phyloP scores from a whole-genome alignment of 306 rosid genomes.

The Cyamopsis tetragonoloba region DNA sequence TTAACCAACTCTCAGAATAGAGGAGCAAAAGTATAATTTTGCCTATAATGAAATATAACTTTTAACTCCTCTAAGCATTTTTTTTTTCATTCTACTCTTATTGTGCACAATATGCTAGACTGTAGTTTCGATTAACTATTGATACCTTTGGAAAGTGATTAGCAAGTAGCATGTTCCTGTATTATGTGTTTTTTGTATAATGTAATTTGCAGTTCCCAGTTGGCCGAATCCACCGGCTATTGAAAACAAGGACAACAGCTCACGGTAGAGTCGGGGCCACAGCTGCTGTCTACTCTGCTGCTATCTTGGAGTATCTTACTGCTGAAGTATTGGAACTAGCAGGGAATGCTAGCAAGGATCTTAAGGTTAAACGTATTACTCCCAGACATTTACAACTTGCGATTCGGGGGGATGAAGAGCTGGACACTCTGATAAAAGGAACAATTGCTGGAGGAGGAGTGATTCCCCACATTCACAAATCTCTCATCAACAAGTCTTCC shows the following conservation, averaged over 20 bases:
- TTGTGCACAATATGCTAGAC: background rate
- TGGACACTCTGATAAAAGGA: slow-evolving; percentile 70
- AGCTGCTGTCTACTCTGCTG: slow-evolving; percentile 80
- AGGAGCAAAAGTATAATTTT: too few relatives aligned
- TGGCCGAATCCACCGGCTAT: slow-evolving; percentile 70
- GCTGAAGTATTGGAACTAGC: slow-evolving; percentile 81
- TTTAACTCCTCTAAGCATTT: background rate
- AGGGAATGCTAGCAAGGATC: slow-evolving; percentile 82
- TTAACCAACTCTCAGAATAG: too few relatives aligned
- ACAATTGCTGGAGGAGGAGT: slow-evolving; percentile 85
- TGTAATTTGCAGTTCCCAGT: slow-evolving; percentile 62
- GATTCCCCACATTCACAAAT: slow-evolving; percentile 76
- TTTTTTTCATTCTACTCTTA: background rate
- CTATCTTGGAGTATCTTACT: slow-evolving; percentile 70
- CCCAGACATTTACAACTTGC: slow-evolving; percentile 80
- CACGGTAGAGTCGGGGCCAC: slow-evolving; percentile 78
- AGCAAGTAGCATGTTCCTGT: background rate
- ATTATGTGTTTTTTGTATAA: slow-evolving; percentile 1
- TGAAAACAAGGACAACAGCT: slow-evolving; percentile 64
- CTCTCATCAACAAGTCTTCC: slow-evolving; percentile 74
- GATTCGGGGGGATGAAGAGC: slow-evolving; percentile 74
- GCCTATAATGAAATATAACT: background rate
- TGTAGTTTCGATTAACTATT: background rate
- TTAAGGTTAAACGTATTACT: slow-evolving; percentile 73
- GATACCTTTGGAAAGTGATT: background rate